Conservation (phyloP, 169 alveolate species). For the Perkinsus olseni region DNA sequence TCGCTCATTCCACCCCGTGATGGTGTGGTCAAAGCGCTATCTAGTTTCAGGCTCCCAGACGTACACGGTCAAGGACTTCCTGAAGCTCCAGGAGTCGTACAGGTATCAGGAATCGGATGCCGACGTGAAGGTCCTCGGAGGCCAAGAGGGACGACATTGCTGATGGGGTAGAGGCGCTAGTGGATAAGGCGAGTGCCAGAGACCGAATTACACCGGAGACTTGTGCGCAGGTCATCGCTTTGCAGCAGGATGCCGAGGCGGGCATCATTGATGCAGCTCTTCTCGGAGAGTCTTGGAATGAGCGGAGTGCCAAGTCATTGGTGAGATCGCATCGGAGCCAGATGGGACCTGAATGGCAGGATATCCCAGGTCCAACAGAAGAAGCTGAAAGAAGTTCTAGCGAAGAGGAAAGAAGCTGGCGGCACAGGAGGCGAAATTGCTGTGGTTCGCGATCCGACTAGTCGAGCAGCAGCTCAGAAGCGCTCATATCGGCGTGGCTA, state of each 20-base stretch:
- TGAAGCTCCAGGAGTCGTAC: neutral
- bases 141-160: neutral
- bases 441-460: neutral
- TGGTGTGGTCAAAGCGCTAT: neutral
- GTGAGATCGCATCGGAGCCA: neutral
- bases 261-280: neutral
- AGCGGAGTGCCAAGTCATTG: neutral
- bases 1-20: neutral
- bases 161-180: neutral
- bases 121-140: neutral
- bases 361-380: neutral
- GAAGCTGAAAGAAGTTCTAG: neutral
- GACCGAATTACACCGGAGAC: neutral
- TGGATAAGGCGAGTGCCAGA: neutral
- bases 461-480: neutral
- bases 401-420: neutral
- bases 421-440: neutral
- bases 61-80: neutral
- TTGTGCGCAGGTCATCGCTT: neutral
- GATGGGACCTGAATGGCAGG: neutral
- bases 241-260: neutral
- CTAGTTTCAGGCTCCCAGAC: neutral
- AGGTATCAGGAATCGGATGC: neutral
- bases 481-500: neutral
- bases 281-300: neutral